Base-by-base conservation (phyloP, 495 filamentous ascomycete species). In the Hypoxylon cercidicola region DNA sequence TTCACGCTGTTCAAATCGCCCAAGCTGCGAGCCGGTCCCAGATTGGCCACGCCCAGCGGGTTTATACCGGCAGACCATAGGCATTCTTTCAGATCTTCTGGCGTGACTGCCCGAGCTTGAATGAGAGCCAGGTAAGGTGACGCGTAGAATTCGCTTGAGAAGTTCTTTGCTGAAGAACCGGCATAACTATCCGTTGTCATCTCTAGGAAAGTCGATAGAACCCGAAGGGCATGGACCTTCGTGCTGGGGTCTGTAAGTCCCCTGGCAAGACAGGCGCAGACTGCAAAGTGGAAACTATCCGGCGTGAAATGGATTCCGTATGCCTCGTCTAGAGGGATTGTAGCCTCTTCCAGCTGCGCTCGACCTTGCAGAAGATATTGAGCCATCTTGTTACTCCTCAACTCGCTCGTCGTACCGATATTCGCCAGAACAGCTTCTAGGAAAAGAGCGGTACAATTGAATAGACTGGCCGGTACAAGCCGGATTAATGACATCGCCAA, bases 201-300 rank as follows among this genome's bases (percentile, higher is more conserved):
- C 57, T 88, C 85, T 0, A 89, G 67, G 60, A 89, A 88, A 0
- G 84, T 84, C 4, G 83, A 81, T 10, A 89, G 67, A 4, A 87
- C 84, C 15, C 83, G 77, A 21, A 86, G 72, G 12, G 85, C 82
- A 6, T 81, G 81, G 6, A 76, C 63, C 51, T 83, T 86, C 10
- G 86, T 89, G 23, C 81, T 70, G 4, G 82, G 78, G 54, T 88
- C 85, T 10, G 85, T 86, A 20, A 89, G 78, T 2, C 86, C 87
- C 53, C 86, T 81, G 2, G 85, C 80, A 12, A 89, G 73, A 46
- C 82, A 84, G 21, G 85, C 86, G 55, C 81, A 85, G 4, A 87
- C 78, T 0, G 87, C 87, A 64, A 83, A 84, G 62, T 89, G 87
- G 68, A 89, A 89, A 63, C 81, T 87, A 21, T 88, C 84, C n/a